phyloP scores from a whole-genome alignment of 2,329 filamentous ascomycete genomes.

The Fusarium sp. region DNA sequence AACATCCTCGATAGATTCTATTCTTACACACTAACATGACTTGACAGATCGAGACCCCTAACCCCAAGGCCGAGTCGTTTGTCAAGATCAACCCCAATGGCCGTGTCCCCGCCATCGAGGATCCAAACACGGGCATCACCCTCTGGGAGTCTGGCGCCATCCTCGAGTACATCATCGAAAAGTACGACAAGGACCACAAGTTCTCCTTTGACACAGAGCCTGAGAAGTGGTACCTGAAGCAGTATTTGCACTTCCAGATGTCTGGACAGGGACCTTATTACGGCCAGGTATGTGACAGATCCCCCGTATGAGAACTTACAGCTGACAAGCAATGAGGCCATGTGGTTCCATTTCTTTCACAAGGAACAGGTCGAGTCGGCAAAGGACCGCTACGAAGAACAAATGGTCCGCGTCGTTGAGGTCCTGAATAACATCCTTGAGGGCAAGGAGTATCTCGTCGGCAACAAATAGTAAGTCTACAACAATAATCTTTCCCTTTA shows the following conservation, averaged over 20 bases:
- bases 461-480: constrained; percentile 48
- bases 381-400: constrained; percentile 48
- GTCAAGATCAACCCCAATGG: constrained; percentile 51
- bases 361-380: constrained; percentile 46
- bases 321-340: constrained; percentile 21
- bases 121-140: constrained; percentile 51
- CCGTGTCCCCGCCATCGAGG: constrained; percentile 48
- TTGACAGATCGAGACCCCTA: constrained; percentile 32
- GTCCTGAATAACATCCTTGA: constrained; percentile 51
- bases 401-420: constrained; percentile 46
- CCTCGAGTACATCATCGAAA: constrained; percentile 43
- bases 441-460: constrained; percentile 52
- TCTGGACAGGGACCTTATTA: constrained; percentile 56
- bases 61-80: constrained; percentile 45
- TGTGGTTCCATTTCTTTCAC: constrained; percentile 44
- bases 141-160: constrained; percentile 50
- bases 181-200: constrained; percentile 46
- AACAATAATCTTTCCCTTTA: background rate
- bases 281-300: constrained; percentile 34
- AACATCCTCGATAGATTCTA: background rate
- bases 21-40: background rate
- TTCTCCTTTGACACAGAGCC: constrained; percentile 31
- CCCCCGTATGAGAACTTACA: background rate
- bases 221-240: constrained; percentile 31
- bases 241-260: constrained; percentile 54